Evolutionary conservation across 345 rosid species (phyloP).

Genomic region (Eucalyptus marginata): DNA sequence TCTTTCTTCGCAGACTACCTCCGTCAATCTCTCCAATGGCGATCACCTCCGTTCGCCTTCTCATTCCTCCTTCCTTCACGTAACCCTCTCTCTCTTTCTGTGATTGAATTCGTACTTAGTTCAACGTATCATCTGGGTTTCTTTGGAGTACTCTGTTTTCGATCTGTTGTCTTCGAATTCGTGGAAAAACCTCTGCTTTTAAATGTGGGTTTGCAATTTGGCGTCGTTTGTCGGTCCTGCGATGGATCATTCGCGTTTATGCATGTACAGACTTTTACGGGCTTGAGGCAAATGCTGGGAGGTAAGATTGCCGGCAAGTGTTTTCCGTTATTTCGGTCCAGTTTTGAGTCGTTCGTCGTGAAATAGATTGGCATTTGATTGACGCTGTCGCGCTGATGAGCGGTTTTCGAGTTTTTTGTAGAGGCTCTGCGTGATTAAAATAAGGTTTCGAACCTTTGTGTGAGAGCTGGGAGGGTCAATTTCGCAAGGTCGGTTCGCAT

Average conservation of each 20-base stretch:
- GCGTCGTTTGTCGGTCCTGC: not conserved
- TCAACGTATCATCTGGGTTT: not conserved
- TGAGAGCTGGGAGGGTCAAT: slow-evolving; percentile 2
- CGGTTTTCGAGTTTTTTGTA: not conserved
- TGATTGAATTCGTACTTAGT: not conserved
- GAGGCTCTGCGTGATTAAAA: not conserved
- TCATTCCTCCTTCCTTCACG: too few relatives aligned
- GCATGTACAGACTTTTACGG: slow-evolving; percentile 2
- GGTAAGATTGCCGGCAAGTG: slow-evolving; percentile 15
- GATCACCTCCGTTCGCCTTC: too few relatives aligned
- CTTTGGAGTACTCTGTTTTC: not conserved
- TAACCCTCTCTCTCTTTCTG: too few relatives aligned
- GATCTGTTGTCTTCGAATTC: not conserved
- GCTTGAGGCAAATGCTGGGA: slow-evolving; percentile 7
- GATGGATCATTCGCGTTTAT: not conserved
- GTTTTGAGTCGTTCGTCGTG: not conserved
- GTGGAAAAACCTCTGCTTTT: not conserved
- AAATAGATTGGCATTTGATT: not conserved
- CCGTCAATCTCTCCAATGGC: not conserved
- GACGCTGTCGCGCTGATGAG: not conserved
- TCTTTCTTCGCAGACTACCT: not conserved
- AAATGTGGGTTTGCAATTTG: not conserved
- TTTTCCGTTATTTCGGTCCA: not conserved
- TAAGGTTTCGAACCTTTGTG: not conserved
- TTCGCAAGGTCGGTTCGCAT: slow-evolving; percentile 31